These are phyloP conservation scores for Penstemon newberryi DNA, from an alignment of 257 asterid genomes.

Conservation along the genomic window DNA sequence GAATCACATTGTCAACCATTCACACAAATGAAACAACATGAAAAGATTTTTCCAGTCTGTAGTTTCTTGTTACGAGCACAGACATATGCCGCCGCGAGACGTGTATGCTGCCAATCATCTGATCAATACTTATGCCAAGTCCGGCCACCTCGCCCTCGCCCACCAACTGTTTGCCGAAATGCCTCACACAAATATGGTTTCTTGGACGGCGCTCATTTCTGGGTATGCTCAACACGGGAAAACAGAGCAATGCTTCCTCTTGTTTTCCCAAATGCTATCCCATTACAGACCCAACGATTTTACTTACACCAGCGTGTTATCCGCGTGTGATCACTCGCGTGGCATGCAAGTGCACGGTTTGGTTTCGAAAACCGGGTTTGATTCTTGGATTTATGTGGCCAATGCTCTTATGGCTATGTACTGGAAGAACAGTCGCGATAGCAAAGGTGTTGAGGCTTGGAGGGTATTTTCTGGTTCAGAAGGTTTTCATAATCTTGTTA, in stretches of 20 bases:
- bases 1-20: no score
- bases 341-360: slow-evolving; percentile 73
- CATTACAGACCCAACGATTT: slow-evolving; percentile 68
- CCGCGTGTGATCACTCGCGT: slow-evolving; percentile 56
- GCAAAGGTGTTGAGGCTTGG: slow-evolving; percentile 49
- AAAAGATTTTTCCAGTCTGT: no score
- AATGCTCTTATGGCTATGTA: slow-evolving; percentile 80
- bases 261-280: slow-evolving; percentile 50
- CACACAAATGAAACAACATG: no score
- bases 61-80: not conserved
- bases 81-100: slow-evolving; percentile 26
- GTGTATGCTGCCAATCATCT: slow-evolving; percentile 49
- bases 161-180: slow-evolving; percentile 55
- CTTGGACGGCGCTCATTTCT: slow-evolving; percentile 77
- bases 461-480: slow-evolving; percentile 47
- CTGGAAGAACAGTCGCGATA: slow-evolving; percentile 40
- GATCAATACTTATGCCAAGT: slow-evolving; percentile 48
- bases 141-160: slow-evolving; percentile 53
- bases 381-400: slow-evolving; percentile 69
- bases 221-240: slow-evolving; percentile 63
- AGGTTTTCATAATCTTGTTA: slow-evolving; percentile 55
- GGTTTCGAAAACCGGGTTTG: slow-evolving; percentile 56
- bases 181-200: slow-evolving; percentile 57
- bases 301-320: slow-evolving; percentile 64
- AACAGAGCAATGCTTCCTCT: slow-evolving; percentile 46